Conservation (phyloP, 495 filamentous ascomycete genomes). For the Hypoxylon fragiforme region DNA sequence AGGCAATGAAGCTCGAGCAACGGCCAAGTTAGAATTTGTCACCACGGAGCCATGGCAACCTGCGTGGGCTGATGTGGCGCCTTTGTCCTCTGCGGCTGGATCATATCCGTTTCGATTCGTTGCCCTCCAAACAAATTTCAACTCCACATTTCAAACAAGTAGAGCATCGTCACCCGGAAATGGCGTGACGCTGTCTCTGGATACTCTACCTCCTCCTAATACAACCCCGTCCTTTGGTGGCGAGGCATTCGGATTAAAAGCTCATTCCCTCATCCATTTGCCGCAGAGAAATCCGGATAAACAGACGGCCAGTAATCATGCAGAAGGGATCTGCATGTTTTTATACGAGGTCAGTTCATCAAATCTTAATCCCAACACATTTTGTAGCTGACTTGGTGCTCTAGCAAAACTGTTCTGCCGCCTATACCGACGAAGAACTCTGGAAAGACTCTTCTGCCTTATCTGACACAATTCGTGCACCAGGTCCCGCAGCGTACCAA, state of each 20-base stretch:
- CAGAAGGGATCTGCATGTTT: constrained; percentile 46
- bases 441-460: constrained; percentile 36
- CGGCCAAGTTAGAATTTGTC: constrained; percentile 29
- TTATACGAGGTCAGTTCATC: constrained; percentile 55
- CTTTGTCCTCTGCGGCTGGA: constrained; percentile 31
- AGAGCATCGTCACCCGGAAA: constrained; percentile 20
- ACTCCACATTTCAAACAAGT: constrained; percentile 19
- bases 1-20: constrained; percentile 11
- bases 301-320: neutral
- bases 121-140: constrained; percentile 40
- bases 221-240: constrained; percentile 32
- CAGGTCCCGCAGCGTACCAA: constrained; percentile 45
- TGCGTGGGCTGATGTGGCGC: constrained; percentile 48
- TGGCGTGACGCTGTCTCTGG: constrained; percentile 20
- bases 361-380: neutral
- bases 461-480: constrained; percentile 39
- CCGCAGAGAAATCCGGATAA: constrained; percentile 21
- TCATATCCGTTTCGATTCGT: constrained; percentile 42
- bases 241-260: constrained; percentile 43
- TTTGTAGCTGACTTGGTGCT: neutral
- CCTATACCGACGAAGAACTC: constrained; percentile 33
- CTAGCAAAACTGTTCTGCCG: constrained; percentile 37
- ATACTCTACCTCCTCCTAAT: constrained; percentile 26
- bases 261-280: constrained; percentile 43
- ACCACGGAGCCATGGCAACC: constrained; percentile 42